Conservation (phyloP, 192 early-diverging fungal genomes). For the Coemansia aciculifera region DNA sequence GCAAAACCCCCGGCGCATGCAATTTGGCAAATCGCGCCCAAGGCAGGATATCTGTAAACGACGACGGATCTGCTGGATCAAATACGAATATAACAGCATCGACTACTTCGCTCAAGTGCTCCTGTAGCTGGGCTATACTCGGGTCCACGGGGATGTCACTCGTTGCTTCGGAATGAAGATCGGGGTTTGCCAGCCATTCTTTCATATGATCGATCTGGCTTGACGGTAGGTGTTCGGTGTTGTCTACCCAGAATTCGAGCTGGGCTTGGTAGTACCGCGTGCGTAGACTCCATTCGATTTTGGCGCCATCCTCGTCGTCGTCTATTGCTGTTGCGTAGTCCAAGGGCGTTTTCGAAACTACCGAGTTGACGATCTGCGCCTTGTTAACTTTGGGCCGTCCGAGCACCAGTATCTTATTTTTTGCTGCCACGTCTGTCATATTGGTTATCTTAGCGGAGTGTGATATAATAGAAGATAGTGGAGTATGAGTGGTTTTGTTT, state of each 20-base stretch:
- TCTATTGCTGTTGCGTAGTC: background rate
- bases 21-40: conserved; percentile 36
- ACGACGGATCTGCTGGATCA: conserved; percentile 17
- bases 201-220: conserved; percentile 25
- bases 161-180: background rate
- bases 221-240: conserved; percentile 28
- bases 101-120: conserved; percentile 37
- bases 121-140: conserved; percentile 28
- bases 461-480: background rate
- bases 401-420: conserved; percentile 50
- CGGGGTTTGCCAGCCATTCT: conserved; percentile 29
- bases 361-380: conserved; percentile 15
- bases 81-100: conserved; percentile 48
- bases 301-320: background rate
- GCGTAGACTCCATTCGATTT: conserved; percentile 33
- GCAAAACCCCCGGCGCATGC: conserved; percentile 26
- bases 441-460: background rate
- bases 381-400: conserved; percentile 30
- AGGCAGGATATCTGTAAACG: conserved; percentile 46
- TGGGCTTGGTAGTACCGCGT: conserved; percentile 41
- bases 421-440: conserved; percentile 3
- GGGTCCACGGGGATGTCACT: conserved; percentile 20
- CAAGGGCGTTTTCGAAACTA: conserved; percentile 7
- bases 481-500: background rate
- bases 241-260: conserved; percentile 51